Base-by-base conservation (phyloP, 2,329 filamentous ascomycete species). In the Pestalotiopsis sp. region DNA sequence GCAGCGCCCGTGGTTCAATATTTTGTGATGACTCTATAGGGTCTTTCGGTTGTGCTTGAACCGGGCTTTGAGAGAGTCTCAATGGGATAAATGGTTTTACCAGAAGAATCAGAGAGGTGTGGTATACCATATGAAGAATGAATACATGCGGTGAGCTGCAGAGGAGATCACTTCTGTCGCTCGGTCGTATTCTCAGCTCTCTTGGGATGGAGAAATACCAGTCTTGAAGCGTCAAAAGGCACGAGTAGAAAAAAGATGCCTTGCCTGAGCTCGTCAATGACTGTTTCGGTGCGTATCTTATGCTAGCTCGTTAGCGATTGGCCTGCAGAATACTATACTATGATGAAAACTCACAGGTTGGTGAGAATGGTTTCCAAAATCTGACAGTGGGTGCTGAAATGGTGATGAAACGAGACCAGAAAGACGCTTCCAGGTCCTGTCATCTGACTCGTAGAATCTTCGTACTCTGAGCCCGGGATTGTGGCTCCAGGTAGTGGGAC, bases 181-280 rank as follows among this genome's bases (percentile, higher is more conserved):
- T 39, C 9, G 17, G 31, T 36, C 39, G n/a, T 23, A 45, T 45
- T 39, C 20, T 63, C 2, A 63, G 60, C 9, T 63, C 60, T n/a
- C 31, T 63, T 4, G 60, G 60, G 12, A 63, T 31, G 38, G 60
- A 63, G 12, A 63, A 63, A 3, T 41, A 5, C 60, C 60, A 63
- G 27, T 36, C 60, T 25, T 45, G 60, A 14, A 63, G 60, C 31
- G 60, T 39, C 60, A 63, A 39, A 12, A 63, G 60, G n/a, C 60
- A 63, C n/a, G 60, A 63, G 31, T 63, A 1, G n/a, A 63, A 63
- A 27, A 63, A 36, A 56, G 66, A 62, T 7, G 59, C 38, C 45
- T 59, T 57, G 20, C 27, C 49, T 20, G 41, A 20, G 31, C 52
- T 23, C 20, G 20, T 58, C 36, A 45, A 59, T 25, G 64, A 25